Evolutionary conservation across 768 basidiomycete genomes (phyloP).

Genomic region (Harrya chromipes): DNA sequence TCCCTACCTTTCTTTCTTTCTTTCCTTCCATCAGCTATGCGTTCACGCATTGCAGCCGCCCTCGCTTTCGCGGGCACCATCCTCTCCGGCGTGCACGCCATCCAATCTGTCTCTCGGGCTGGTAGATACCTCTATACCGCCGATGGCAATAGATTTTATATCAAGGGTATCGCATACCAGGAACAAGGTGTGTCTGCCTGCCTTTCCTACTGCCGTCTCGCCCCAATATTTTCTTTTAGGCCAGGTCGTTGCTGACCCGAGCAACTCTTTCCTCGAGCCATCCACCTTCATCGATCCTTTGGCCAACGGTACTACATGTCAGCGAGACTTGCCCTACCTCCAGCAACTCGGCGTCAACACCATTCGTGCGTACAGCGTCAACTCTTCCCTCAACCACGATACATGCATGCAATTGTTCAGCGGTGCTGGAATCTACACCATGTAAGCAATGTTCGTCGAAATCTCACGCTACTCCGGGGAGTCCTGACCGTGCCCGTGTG

Average conservation of each 20-base stretch:
- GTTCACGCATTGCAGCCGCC: constrained; percentile 18
- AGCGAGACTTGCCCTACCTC: constrained; percentile 77
- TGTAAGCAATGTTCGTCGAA: constrained; percentile 49
- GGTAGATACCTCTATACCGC: constrained; percentile 82
- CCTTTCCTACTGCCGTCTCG: neutral
- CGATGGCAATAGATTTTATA: constrained; percentile 77
- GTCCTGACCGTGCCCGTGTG: constrained; percentile 8
- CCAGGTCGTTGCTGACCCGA: constrained; percentile 37
- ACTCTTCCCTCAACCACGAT: constrained; percentile 82
- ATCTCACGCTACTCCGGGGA: constrained; percentile 1
- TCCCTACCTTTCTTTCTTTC: constrained; percentile 7
- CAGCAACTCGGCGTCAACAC: constrained; percentile 75
- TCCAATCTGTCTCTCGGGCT: constrained; percentile 62
- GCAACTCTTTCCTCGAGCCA: constrained; percentile 68
- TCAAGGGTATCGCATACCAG: constrained; percentile 87
- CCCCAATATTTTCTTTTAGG: constrained; percentile 25
- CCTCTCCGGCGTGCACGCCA: constrained; percentile 55
- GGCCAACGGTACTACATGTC: constrained; percentile 60
- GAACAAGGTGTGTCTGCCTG: constrained; percentile 54
- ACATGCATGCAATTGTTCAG: constrained; percentile 78
- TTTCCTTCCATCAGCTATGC: constrained; percentile 23
- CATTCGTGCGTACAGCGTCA: constrained; percentile 84
- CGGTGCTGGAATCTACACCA: constrained; percentile 80
- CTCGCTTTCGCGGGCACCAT: constrained; percentile 41
- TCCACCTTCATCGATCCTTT: constrained; percentile 80